Conservation (phyloP, 179 eudicot genomes). For the Beta corolliflora region DNA sequence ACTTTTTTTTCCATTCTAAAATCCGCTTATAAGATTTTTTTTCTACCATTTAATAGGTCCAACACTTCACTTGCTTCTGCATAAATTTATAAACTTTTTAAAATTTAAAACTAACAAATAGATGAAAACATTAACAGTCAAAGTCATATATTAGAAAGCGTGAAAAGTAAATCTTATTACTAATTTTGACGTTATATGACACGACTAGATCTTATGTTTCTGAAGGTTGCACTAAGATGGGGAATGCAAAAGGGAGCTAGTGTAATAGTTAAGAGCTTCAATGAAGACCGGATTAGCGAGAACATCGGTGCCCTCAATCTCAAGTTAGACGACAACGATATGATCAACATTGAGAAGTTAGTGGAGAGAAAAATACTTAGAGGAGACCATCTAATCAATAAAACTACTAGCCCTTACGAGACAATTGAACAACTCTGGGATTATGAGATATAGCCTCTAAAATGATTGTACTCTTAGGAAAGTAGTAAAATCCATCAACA, state of each 20-base stretch:
- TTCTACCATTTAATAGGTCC: too few relatives aligned
- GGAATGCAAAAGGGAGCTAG: constrained; percentile 59
- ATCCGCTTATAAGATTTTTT: too few relatives aligned
- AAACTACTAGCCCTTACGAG: constrained; percentile 61
- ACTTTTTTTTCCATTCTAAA: too few relatives aligned
- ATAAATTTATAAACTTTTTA: too few relatives aligned
- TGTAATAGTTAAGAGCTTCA: constrained; percentile 64
- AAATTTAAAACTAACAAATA: too few relatives aligned
- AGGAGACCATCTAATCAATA: constrained; percentile 55
- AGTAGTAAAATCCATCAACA: neutral
- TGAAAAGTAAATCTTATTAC: too few relatives aligned
- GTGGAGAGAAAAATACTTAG: constrained; percentile 61
- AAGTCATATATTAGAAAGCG: neutral
- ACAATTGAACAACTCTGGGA: constrained; percentile 64
- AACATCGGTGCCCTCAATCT: constrained; percentile 53
- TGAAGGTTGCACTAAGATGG: constrained; percentile 63
- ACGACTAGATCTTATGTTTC: neutral
- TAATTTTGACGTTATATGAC: neutral
- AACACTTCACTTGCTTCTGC: too few relatives aligned
- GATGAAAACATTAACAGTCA: neutral
- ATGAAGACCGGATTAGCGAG: constrained; percentile 48
- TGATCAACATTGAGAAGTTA: constrained; percentile 44
- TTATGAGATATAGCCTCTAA: constrained; percentile 40
- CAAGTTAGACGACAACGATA: constrained; percentile 47
- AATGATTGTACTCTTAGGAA: constrained; percentile 1